These are phyloP conservation scores for Elsinoe perseae DNA, from an alignment of 2,329 filamentous ascomycete genomes.

Conservation along the genomic window DNA sequence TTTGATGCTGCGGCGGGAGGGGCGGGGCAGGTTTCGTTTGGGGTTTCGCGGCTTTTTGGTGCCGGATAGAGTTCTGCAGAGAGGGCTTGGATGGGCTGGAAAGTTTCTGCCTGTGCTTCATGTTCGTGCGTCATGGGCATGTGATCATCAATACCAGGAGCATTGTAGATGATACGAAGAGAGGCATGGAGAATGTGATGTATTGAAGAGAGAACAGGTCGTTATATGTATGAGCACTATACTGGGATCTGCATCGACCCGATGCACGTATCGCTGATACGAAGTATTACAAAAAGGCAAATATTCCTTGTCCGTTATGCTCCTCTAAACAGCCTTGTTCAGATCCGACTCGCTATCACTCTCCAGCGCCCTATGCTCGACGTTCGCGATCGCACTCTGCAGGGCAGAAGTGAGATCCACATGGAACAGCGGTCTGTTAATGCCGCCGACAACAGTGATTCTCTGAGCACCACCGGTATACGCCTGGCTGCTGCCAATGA, in stretches of 20 bases:
- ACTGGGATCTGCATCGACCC: background rate
- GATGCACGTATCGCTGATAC: background rate
- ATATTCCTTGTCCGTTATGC: background rate
- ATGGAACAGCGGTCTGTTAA: slow-evolving; percentile 89
- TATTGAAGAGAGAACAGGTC: too few relatives aligned
- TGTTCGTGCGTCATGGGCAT: too few relatives aligned
- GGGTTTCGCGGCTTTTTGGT: background rate
- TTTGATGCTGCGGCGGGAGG: too few relatives aligned
- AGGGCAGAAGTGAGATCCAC: slow-evolving; percentile 83
- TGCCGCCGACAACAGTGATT: slow-evolving; percentile 67
- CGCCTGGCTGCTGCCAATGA: slow-evolving; percentile 40
- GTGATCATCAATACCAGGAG: too few relatives aligned
- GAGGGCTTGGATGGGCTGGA: too few relatives aligned
- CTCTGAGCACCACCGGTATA: slow-evolving; percentile 29
- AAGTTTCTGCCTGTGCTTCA: too few relatives aligned
- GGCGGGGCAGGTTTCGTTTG: background rate
- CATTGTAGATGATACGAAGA: too few relatives aligned
- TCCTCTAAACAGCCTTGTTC: slow-evolving; percentile 3
- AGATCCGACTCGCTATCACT: slow-evolving; percentile 13
- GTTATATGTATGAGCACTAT: too few relatives aligned
- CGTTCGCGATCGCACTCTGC: slow-evolving; percentile 76
- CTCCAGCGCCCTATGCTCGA: slow-evolving; percentile 39
- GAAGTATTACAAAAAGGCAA: background rate
- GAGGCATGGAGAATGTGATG: too few relatives aligned
- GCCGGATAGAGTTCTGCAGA: too few relatives aligned